Evolutionary conservation across 1,139 yeast genomes (phyloP).

Genomic region (Kodamaea arcana): DNA sequence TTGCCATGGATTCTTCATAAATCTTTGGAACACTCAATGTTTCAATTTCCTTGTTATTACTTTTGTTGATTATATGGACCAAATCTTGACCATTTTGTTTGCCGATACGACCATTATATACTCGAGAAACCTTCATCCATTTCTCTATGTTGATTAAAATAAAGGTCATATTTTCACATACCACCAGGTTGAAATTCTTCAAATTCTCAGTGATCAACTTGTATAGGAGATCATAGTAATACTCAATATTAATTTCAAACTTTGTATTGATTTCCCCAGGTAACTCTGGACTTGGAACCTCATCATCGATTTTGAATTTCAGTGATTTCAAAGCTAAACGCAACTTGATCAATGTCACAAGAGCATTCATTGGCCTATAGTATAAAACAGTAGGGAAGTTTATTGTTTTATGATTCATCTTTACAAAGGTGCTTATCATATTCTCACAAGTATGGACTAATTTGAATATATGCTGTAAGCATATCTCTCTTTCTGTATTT

Average conservation of each 20-base stretch:
- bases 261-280: slow-evolving; percentile 3
- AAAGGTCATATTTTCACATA: slow-evolving; percentile 39
- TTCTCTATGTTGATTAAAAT: slow-evolving; percentile 42
- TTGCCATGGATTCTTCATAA: slow-evolving; percentile 1
- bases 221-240: slow-evolving; percentile 29
- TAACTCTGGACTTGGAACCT: slow-evolving; percentile 7
- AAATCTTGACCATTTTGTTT: slow-evolving; percentile 16
- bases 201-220: slow-evolving; percentile 20
- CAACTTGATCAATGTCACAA: slow-evolving; percentile 44
- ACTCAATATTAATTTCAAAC: slow-evolving; percentile 30
- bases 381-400: slow-evolving; percentile 52
- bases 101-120: slow-evolving; percentile 11
- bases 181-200: slow-evolving; percentile 28
- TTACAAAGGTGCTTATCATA: slow-evolving; percentile 42
- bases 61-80: slow-evolving; percentile 41
- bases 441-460: slow-evolving; percentile 42
- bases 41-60: slow-evolving; percentile 46
- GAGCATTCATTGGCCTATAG: slow-evolving; percentile 53
- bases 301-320: slow-evolving; percentile 16
- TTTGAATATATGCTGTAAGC: slow-evolving; percentile 34
- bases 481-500: slow-evolving; percentile 12
- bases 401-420: slow-evolving; percentile 32
- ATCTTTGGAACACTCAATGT: slow-evolving; percentile 34
- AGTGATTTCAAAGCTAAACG: slow-evolving; percentile 41
- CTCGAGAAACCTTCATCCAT: slow-evolving; percentile 45